These are phyloP conservation scores for Picea sitchensis DNA, from an alignment of 75 land plant genomes.

Conservation along the genomic window DNA sequence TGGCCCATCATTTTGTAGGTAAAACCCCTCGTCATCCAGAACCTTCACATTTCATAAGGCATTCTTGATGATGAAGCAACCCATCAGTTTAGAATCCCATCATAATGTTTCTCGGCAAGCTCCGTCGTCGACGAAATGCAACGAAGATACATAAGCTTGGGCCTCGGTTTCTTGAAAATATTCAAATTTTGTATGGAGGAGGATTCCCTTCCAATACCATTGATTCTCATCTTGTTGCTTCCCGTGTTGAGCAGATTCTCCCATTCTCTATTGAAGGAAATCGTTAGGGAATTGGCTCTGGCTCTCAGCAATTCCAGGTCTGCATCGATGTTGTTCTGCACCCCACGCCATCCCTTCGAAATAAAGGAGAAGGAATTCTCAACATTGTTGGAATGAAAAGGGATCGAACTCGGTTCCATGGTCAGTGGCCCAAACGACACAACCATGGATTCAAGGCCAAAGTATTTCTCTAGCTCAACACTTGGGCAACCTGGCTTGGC, in stretches of 20 bases:
- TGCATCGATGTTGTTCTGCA: constrained; percentile 73
- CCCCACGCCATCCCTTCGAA: constrained; percentile 73
- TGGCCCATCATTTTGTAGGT: neutral
- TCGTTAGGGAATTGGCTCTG: constrained; percentile 52
- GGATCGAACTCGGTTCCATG: no score
- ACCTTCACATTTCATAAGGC: constrained; percentile 41
- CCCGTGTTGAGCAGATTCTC: constrained; percentile 57
- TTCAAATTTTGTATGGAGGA: constrained; percentile 37
- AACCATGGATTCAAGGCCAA: no score
- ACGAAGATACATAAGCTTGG: constrained; percentile 70
- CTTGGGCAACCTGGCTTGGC: no score
- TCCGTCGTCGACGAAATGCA: constrained; percentile 68
- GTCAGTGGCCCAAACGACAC: no score
- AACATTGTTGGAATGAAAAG: constrained; percentile 19
- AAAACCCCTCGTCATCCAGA: constrained; percentile 22
- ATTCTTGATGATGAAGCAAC: constrained; percentile 19
- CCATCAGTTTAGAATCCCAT: no score
- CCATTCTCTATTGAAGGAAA: constrained; percentile 68
- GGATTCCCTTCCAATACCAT: no score
- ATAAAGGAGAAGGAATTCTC: constrained; percentile 79
- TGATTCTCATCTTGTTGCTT: neutral
- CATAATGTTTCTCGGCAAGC: constrained; percentile 22
- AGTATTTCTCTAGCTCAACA: no score
- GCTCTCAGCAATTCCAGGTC: constrained; percentile 71
- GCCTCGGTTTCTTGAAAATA: constrained; percentile 72